These are phyloP conservation scores for Creolimax fragrantissima DNA, from an alignment of 78 protist species.

Conservation along the genomic window DNA sequence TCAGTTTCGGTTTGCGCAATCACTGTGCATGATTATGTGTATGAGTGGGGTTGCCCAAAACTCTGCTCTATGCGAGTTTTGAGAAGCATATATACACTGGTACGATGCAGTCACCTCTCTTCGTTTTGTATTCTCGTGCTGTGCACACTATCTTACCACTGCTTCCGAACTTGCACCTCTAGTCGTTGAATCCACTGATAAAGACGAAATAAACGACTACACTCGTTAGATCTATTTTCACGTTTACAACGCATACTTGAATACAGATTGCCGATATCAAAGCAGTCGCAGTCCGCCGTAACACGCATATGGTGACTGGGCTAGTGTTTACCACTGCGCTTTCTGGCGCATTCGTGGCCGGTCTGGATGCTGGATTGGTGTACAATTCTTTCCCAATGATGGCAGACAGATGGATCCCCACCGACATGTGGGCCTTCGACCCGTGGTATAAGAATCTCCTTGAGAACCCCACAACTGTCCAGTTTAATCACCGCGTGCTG, in stretches of 20 bases:
- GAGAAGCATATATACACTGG: too few species aligned
- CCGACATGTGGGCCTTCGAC: slow-evolving; percentile 37
- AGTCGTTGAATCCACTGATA: too few species aligned
- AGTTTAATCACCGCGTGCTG: slow-evolving; percentile 65
- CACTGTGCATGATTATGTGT: too few species aligned
- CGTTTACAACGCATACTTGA: too few species aligned
- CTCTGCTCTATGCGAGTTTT: too few species aligned
- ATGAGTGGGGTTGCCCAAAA: too few species aligned
- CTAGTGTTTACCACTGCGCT: slow-evolving; percentile 50
- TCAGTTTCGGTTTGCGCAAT: neutral
- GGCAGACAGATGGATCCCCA: slow-evolving; percentile 61
- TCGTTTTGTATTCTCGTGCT: too few species aligned
- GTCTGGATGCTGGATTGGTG: slow-evolving; percentile 84
- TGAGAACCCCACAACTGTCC: slow-evolving; percentile 71
- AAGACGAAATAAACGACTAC: too few species aligned
- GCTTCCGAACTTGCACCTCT: too few species aligned
- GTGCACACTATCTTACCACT: too few species aligned
- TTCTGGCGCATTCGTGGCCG: slow-evolving; percentile 88
- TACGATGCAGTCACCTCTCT: too few species aligned
- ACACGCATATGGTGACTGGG: slow-evolving; percentile 7
- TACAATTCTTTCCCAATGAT: slow-evolving; percentile 79
- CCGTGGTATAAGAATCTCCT: slow-evolving; percentile 53
- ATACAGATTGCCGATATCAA: neutral
- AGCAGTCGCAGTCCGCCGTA: neutral
- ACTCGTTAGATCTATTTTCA: too few species aligned